Evolutionary conservation across 257 asterid genomes (phyloP).

Genomic region (Petunia axillaris): DNA sequence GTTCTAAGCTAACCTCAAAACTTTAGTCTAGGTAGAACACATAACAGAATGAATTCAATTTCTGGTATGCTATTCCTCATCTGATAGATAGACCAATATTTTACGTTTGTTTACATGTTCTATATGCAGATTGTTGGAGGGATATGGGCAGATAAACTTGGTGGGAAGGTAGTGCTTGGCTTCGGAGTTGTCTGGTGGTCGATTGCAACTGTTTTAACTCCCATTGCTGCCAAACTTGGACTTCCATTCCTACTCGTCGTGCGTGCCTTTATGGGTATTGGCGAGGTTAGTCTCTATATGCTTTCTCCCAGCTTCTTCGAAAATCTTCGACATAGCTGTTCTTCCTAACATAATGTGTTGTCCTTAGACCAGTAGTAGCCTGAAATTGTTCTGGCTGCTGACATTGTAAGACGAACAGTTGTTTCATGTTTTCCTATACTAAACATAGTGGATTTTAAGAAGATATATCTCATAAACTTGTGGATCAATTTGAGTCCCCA

Average conservation of each 20-base stretch:
- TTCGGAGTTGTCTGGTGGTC: constrained; percentile 99
- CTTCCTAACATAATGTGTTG: too few relatives aligned
- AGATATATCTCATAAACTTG: too few relatives aligned
- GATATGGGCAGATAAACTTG: constrained; percentile 94
- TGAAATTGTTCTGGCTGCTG: too few relatives aligned
- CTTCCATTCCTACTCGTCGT: constrained; percentile 81
- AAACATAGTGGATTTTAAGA: too few relatives aligned
- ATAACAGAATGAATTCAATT: background rate
- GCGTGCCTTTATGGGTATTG: constrained; percentile 93
- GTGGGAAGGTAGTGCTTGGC: constrained; percentile 86
- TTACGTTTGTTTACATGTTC: constrained; percentile 7
- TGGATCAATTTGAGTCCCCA: too few relatives aligned
- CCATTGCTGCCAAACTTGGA: constrained; percentile 83
- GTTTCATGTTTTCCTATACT: too few relatives aligned
- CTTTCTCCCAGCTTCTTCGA: constrained; percentile 20
- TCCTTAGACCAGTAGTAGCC: too few relatives aligned
- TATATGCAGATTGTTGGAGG: constrained; percentile 83
- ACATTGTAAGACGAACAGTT: too few relatives aligned
- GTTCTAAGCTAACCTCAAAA: constrained; percentile 1
- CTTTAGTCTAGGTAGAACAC: background rate
- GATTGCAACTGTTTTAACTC: constrained; percentile 74
- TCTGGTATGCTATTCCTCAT: constrained; percentile 15
- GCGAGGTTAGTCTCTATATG: constrained; percentile 64
- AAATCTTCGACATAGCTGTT: too few relatives aligned
- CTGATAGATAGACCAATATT: background rate